phyloP scores from a whole-genome alignment of 2,329 filamentous ascomycete species.

The Emydomyces testavorans region DNA sequence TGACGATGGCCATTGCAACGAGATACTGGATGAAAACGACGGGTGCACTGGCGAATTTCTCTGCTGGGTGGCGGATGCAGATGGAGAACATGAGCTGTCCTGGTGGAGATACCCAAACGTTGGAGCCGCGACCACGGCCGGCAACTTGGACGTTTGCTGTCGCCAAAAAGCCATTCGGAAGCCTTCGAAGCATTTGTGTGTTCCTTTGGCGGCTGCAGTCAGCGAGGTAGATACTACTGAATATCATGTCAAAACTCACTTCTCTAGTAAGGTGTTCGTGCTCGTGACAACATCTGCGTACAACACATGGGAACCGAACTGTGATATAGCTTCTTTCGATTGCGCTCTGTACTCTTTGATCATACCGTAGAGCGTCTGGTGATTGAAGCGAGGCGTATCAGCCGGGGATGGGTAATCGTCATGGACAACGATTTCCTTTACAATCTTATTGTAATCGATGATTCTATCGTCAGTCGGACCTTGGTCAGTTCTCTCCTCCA shows the following conservation, averaged over 20 bases:
- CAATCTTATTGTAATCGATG: slow-evolving; percentile 60
- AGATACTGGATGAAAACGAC: slow-evolving; percentile 93
- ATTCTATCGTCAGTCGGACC: slow-evolving; percentile 44
- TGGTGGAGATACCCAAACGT: slow-evolving; percentile 87
- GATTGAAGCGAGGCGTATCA: slow-evolving; percentile 76
- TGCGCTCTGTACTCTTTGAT: slow-evolving; percentile 55
- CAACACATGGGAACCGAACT: slow-evolving; percentile 67
- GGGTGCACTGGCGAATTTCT: slow-evolving; percentile 59
- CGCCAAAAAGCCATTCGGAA: slow-evolving; percentile 78
- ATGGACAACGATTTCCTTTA: slow-evolving; percentile 65
- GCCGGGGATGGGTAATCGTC: slow-evolving; percentile 58
- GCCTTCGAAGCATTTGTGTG: slow-evolving; percentile 57
- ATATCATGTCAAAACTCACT: slow-evolving; percentile 39
- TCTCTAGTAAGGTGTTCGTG: slow-evolving; percentile 86
- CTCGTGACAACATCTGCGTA: slow-evolving; percentile 90
- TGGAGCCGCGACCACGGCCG: slow-evolving; percentile 75
- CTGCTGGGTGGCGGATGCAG: slow-evolving; percentile 69
- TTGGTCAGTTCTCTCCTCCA: slow-evolving; percentile 25
- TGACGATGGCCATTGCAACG: slow-evolving; percentile 72
- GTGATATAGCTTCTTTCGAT: slow-evolving; percentile 42
- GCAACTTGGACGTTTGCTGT: slow-evolving; percentile 81
- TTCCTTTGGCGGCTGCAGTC: slow-evolving; percentile 52
- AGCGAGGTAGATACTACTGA: slow-evolving; percentile 1
- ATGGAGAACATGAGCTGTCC: slow-evolving; percentile 81
- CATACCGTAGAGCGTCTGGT: slow-evolving; percentile 63